Conservation (phyloP, 2,329 filamentous ascomycete genomes). For the Pochonia chlamydosporia region DNA sequence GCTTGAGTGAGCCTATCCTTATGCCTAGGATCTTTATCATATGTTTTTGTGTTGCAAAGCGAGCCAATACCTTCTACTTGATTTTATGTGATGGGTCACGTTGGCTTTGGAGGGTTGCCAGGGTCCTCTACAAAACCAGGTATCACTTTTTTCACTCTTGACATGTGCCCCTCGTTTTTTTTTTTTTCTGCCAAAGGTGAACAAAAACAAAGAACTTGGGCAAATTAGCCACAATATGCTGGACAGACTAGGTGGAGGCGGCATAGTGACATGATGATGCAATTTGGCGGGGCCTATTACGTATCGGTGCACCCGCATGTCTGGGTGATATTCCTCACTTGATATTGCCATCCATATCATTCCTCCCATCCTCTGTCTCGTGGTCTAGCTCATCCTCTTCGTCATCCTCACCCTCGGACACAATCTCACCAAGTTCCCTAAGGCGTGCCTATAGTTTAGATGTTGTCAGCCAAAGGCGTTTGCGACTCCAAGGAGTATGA, state of each 20-base stretch:
- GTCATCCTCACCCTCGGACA: slow-evolving; percentile 57
- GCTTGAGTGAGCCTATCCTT: too few relatives aligned
- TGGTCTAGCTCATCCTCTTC: slow-evolving; percentile 6
- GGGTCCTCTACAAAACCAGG: not conserved
- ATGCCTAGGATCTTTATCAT: too few relatives aligned
- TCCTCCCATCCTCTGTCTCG: not conserved
- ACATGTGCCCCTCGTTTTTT: too few relatives aligned
- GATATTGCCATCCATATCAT: too few relatives aligned
- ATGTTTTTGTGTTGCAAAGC: too few relatives aligned
- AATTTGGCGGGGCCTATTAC: not conserved
- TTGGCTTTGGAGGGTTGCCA: not conserved
- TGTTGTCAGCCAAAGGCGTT: not conserved
- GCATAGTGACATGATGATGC: not conserved
- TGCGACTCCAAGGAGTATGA: slow-evolving; percentile 16
- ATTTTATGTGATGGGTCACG: not conserved
- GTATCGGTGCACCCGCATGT: too few relatives aligned
- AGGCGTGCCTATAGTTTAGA: slow-evolving; percentile 44
- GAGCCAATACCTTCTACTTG: not conserved
- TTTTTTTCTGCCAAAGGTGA: not conserved
- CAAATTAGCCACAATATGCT: too few relatives aligned
- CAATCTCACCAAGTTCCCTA: slow-evolving; percentile 59
- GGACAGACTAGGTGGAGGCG: not conserved
- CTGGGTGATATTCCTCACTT: too few relatives aligned
- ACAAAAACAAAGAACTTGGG: too few relatives aligned
- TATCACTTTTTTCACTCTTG: too few relatives aligned